Percentiles rank a stretch among this genome's conserved stretches.
Evolutionary conservation across 331 rosid species (phyloP).

Genomic region (Phaseolus coccineus): DNA sequence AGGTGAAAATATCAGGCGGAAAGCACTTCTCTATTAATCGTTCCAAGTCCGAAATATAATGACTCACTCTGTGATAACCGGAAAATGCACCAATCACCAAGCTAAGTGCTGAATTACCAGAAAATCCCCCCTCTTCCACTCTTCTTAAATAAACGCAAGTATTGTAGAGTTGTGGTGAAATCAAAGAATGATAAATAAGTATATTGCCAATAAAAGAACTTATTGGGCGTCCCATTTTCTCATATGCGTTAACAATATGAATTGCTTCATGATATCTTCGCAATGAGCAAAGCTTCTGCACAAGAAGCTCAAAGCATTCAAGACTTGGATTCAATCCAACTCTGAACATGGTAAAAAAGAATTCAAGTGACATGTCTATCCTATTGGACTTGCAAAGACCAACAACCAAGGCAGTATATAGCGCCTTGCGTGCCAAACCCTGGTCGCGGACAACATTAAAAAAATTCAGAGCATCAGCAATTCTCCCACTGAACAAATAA

Average conservation of each 20-base stretch:
- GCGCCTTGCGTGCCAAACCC: conserved; percentile 47
- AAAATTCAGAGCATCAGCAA: conserved; percentile 71
- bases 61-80: conserved; percentile 53
- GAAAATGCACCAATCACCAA: conserved; percentile 73
- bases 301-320: conserved; percentile 70
- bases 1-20: conserved; percentile 67
- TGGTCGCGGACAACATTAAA: conserved; percentile 49
- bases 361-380: conserved; percentile 54
- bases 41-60: conserved; percentile 58
- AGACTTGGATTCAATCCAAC: conserved; percentile 57
- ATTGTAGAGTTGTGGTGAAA: conserved; percentile 58
- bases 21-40: conserved; percentile 70
- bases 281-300: conserved; percentile 55
- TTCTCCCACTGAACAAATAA: conserved; percentile 57
- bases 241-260: conserved; percentile 57
- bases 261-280: conserved; percentile 58
- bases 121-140: conserved; percentile 48
- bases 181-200: conserved; percentile 67
- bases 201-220: conserved; percentile 78
- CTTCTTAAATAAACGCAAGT: conserved; percentile 58
- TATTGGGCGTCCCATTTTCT: conserved; percentile 67
- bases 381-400: conserved; percentile 63
- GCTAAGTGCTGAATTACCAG: conserved; percentile 56
- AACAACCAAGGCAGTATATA: conserved; percentile 52
- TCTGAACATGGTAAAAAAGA: conserved; percentile 56